Conservation (phyloP, 192 early-diverging fungal genomes). For the Gaertneriomyces sp. region DNA sequence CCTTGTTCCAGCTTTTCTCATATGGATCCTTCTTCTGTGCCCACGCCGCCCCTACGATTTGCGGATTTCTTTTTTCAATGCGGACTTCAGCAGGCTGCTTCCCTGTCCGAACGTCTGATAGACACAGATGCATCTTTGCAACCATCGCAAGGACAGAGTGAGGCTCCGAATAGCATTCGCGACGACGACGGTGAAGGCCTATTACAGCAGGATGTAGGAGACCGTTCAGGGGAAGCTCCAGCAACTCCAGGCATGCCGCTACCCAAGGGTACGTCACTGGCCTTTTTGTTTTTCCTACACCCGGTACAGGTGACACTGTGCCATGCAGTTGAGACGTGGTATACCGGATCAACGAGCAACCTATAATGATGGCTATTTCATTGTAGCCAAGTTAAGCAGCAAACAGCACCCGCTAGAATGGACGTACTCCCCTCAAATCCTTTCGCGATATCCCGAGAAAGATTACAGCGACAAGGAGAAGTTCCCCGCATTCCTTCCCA, state of each 20-base stretch:
- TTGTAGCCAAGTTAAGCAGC: conserved; percentile 25
- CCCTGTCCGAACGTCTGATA: conserved; percentile 10
- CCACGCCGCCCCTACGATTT: conserved; percentile 32
- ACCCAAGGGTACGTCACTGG: too few species aligned
- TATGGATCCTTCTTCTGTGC: background rate
- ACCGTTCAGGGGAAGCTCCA: too few species aligned
- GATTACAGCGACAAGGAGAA: conserved; percentile 37
- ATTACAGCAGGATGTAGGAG: too few species aligned
- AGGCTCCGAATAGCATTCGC: too few species aligned
- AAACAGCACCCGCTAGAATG: conserved; percentile 44
- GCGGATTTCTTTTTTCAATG: conserved; percentile 48
- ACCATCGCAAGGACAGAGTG: too few species aligned
- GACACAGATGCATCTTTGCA: too few species aligned
- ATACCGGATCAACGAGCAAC: background rate
- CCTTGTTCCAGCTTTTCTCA: too few species aligned
- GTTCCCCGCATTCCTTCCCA: conserved; percentile 40
- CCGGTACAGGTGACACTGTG: too few species aligned
- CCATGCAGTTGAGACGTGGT: too few species aligned
- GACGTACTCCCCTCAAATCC: conserved; percentile 31
- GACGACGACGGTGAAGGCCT: too few species aligned
- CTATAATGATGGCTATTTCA: background rate
- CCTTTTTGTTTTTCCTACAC: too few species aligned
- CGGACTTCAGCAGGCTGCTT: conserved; percentile 30
- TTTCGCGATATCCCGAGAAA: conserved; percentile 40
- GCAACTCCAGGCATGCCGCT: too few species aligned